Evolutionary conservation across 352 stramenopile species (phyloP).

Genomic region (Globisporangium irregulare): DNA sequence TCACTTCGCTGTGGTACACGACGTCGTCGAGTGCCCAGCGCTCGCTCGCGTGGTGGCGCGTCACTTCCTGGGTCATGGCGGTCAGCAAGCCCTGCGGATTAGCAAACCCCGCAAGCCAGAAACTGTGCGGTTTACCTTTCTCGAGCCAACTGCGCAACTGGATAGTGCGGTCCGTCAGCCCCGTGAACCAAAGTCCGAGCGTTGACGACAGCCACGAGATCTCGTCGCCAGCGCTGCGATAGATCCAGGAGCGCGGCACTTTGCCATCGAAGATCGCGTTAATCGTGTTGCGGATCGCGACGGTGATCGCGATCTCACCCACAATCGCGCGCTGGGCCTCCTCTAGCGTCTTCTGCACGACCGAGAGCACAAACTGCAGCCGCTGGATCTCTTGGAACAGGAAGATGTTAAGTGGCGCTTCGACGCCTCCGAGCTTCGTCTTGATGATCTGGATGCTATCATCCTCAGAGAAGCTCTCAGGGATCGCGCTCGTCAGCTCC

Average conservation of each 20-base stretch:
- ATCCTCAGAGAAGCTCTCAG: constrained; percentile 43
- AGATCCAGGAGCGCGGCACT: constrained; percentile 54
- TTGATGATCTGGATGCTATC: constrained; percentile 39
- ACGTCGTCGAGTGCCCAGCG: constrained; percentile 80
- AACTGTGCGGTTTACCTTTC: constrained; percentile 55
- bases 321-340: constrained; percentile 56
- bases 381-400: constrained; percentile 71
- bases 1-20: constrained; percentile 79
- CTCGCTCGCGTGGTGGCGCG: constrained; percentile 61
- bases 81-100: constrained; percentile 82
- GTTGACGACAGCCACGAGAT: constrained; percentile 70
- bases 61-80: constrained; percentile 71
- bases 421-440: constrained; percentile 58
- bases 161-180: constrained; percentile 48
- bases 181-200: constrained; percentile 67
- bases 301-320: constrained; percentile 59
- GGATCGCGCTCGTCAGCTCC: constrained; percentile 47
- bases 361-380: constrained; percentile 50
- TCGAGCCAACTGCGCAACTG: constrained; percentile 69
- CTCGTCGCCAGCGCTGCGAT: constrained; percentile 45
- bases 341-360: constrained; percentile 49
- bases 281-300: constrained; percentile 47
- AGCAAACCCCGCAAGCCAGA: constrained; percentile 74
- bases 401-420: constrained; percentile 75
- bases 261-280: constrained; percentile 73